Conservation (phyloP, 768 basidiomycete genomes). For the Lentinus tigrinus region DNA sequence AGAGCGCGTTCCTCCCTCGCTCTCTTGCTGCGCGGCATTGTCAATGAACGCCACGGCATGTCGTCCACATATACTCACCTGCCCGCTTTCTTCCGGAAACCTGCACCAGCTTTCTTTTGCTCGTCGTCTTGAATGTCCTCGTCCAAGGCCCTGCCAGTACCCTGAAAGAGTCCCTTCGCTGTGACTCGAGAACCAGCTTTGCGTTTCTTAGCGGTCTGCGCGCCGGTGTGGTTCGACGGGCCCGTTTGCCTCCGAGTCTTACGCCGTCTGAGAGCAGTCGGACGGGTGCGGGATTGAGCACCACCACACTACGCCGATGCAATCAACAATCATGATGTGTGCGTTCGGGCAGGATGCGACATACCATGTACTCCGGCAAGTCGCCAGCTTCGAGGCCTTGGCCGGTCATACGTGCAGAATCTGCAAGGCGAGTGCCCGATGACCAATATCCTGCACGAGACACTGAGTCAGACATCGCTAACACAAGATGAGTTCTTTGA, state of each 20-base stretch:
- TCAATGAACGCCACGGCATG: background rate
- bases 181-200: conserved; percentile 73
- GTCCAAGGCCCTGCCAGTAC: conserved; percentile 54
- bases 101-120: conserved; percentile 46
- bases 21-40: conserved; percentile 52
- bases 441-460: conserved; percentile 71
- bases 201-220: conserved; percentile 63
- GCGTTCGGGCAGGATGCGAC: conserved; percentile 3
- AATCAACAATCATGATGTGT: background rate
- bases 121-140: conserved; percentile 38
- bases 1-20: conserved; percentile 77
- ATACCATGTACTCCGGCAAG: conserved; percentile 77
- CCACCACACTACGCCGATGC: conserved; percentile 64
- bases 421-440: conserved; percentile 65
- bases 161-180: conserved; percentile 56
- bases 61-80: conserved; percentile 42
- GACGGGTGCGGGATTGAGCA: conserved; percentile 63
- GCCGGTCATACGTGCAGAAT: conserved; percentile 55
- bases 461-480: background rate
- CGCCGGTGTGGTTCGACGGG: conserved; percentile 57
- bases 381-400: conserved; percentile 53
- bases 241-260: conserved; percentile 35
- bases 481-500: background rate
- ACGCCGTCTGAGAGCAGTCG: conserved; percentile 45
- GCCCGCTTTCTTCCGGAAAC: conserved; percentile 69